Conservation (phyloP, 768 basidiomycete species). For the Kwoniella sp. region DNA sequence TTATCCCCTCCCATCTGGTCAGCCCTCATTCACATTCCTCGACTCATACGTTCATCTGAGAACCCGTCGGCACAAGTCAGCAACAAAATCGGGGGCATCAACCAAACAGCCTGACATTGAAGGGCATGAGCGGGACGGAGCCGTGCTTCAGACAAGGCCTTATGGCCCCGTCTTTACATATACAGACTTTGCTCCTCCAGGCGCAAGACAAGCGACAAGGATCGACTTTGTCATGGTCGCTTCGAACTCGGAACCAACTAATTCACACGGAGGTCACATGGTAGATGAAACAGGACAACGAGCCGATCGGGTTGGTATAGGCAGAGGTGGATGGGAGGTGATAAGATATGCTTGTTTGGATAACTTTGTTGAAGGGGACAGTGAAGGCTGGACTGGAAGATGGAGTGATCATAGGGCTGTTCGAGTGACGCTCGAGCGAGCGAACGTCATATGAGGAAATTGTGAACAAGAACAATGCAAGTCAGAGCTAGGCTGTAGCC, state of each 20-base stretch:
- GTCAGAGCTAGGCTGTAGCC: too few relatives aligned
- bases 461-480: too few relatives aligned
- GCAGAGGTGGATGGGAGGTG: conserved; percentile 29
- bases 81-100: too few relatives aligned
- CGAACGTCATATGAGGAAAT: too few relatives aligned
- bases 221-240: conserved; percentile 46
- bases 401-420: conserved; percentile 43
- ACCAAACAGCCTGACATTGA: too few relatives aligned
- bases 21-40: conserved; percentile 33
- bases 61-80: neutral
- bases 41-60: conserved; percentile 35
- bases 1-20: conserved; percentile 27
- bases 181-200: conserved; percentile 33
- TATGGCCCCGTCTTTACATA: conserved; percentile 36
- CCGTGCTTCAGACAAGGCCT: conserved; percentile 22
- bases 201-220: conserved; percentile 9
- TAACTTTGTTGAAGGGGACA: conserved; percentile 38
- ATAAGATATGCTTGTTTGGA: conserved; percentile 35
- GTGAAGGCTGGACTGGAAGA: conserved; percentile 35
- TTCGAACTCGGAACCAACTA: neutral
- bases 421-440: neutral
- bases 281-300: too few relatives aligned
- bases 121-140: neutral
- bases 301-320: neutral
- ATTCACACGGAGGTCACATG: neutral